Conservation (phyloP, 345 rosid genomes). For the Euphorbia tirucalli region DNA sequence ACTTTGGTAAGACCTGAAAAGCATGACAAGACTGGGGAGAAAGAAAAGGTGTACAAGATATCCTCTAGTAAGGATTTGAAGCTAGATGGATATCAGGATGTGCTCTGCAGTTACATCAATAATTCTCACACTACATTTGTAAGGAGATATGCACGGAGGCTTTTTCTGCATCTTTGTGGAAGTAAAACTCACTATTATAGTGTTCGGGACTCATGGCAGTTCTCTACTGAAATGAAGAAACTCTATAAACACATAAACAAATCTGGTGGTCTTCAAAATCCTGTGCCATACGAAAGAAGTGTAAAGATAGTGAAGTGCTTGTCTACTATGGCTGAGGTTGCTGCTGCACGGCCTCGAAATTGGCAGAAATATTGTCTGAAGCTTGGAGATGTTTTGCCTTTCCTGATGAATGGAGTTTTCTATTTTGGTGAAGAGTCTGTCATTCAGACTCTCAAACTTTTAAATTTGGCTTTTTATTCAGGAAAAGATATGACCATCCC, state of each 20-base stretch:
- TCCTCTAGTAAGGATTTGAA: conserved; percentile 77
- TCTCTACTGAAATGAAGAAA: conserved; percentile 79
- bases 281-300: conserved; percentile 85
- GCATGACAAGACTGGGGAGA: conserved; percentile 91
- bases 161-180: conserved; percentile 94
- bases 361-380: conserved; percentile 97
- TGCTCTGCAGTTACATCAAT: conserved; percentile 91
- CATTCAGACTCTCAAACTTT: conserved; percentile 79
- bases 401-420: conserved; percentile 71
- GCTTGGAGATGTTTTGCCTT: conserved; percentile 79
- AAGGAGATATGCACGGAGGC: conserved; percentile 96
- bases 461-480: conserved; percentile 81
- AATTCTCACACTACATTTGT: conserved; percentile 93
- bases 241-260: conserved; percentile 82
- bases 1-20: conserved; percentile 96
- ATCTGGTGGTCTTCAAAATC: conserved; percentile 85
- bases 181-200: conserved; percentile 96
- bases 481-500: conserved; percentile 76
- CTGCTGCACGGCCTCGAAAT: conserved; percentile 88
- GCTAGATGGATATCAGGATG: conserved; percentile 95
- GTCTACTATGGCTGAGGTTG: conserved; percentile 91
- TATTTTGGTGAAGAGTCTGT: conserved; percentile 94
- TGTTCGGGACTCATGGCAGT: conserved; percentile 95
- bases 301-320: conserved; percentile 90
- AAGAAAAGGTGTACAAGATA: conserved; percentile 64